Percentiles rank a stretch among this genome's conserved stretches.
phyloP scores from a whole-genome alignment of 108 stramenopile species.

The Mediolabrus comicus region DNA sequence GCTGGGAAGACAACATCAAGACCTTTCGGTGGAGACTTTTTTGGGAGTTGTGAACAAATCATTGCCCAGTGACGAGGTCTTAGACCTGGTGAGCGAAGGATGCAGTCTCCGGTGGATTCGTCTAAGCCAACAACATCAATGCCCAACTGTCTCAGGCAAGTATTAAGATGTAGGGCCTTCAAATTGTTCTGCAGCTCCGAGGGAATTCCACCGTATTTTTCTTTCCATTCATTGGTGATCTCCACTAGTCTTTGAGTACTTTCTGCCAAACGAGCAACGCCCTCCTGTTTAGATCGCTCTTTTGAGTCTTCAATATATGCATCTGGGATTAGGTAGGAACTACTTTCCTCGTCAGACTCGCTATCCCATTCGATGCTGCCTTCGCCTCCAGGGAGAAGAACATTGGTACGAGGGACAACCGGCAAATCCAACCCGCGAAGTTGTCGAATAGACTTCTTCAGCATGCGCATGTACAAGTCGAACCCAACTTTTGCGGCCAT shows the following conservation, averaged over 20 bases:
- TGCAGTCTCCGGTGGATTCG: constrained; percentile 58
- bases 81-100: constrained; percentile 80
- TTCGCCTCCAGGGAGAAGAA: constrained; percentile 65
- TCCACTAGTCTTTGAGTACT: constrained; percentile 68
- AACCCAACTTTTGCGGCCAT: constrained; percentile 92
- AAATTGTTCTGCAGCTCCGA: constrained; percentile 63
- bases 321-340: constrained; percentile 64
- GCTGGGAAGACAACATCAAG: constrained; percentile 75
- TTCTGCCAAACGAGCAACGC: constrained; percentile 76
- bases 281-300: constrained; percentile 58
- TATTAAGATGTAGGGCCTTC: constrained; percentile 84
- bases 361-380: constrained; percentile 63
- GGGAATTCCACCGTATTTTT: constrained; percentile 73
- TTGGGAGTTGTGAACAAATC: constrained; percentile 63
- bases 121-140: constrained; percentile 78
- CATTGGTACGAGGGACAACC: constrained; percentile 72
- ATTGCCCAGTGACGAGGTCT: constrained; percentile 82
- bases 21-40: constrained; percentile 59
- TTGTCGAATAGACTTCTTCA: constrained; percentile 86
- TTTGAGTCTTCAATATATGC: constrained; percentile 59
- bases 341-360: constrained; percentile 4
- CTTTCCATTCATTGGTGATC: constrained; percentile 78
- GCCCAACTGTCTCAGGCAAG: constrained; percentile 78
- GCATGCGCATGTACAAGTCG: constrained; percentile 95
- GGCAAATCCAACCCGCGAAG: constrained; percentile 81